Conservation (phyloP, 2,329 filamentous ascomycete genomes). For the Stachybotrys chlorohalonatus region DNA sequence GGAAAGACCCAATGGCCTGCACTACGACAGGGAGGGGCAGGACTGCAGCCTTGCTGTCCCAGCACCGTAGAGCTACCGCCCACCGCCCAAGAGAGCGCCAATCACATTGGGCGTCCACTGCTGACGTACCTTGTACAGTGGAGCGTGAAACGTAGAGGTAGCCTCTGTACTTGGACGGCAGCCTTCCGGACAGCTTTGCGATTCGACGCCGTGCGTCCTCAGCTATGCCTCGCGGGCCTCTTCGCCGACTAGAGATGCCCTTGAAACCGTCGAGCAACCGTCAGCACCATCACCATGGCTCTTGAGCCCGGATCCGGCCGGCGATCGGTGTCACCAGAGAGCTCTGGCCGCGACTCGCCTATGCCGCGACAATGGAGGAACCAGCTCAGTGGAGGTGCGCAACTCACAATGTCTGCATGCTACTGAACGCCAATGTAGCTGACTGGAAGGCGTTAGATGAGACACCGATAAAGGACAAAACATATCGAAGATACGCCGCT, state of each 20-base stretch:
- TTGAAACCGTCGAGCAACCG: slow-evolving; percentile 6
- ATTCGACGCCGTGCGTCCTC: background rate
- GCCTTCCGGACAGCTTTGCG: slow-evolving; percentile 15
- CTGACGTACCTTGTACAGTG: slow-evolving; percentile 1
- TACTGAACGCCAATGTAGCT: background rate
- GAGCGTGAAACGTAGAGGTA: slow-evolving; percentile 2
- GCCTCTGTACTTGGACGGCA: slow-evolving; percentile 13
- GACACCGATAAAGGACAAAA: slow-evolving; percentile 49
- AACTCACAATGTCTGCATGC: slow-evolving; percentile 2
- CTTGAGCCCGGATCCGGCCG: slow-evolving; percentile 50
- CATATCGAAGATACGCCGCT: slow-evolving; percentile 80
- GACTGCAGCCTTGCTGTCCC: background rate
- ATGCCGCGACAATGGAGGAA: slow-evolving; percentile 68
- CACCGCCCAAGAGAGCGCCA: slow-evolving; percentile 4
- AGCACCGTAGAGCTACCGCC: background rate
- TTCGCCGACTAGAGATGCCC: slow-evolving; percentile 9
- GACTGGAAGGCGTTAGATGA: slow-evolving; percentile 35
- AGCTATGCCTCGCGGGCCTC: slow-evolving; percentile 1
- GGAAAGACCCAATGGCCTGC: no score
- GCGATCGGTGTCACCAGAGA: slow-evolving; percentile 64
- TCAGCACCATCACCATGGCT: slow-evolving; percentile 41
- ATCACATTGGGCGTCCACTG: slow-evolving; percentile 5
- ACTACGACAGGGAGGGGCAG: background rate
- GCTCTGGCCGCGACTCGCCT: slow-evolving; percentile 74
- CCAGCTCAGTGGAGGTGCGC: slow-evolving; percentile 66